Evolutionary conservation across 352 stramenopile genomes (phyloP).

Genomic region (Pythium vanterpoolii): DNA sequence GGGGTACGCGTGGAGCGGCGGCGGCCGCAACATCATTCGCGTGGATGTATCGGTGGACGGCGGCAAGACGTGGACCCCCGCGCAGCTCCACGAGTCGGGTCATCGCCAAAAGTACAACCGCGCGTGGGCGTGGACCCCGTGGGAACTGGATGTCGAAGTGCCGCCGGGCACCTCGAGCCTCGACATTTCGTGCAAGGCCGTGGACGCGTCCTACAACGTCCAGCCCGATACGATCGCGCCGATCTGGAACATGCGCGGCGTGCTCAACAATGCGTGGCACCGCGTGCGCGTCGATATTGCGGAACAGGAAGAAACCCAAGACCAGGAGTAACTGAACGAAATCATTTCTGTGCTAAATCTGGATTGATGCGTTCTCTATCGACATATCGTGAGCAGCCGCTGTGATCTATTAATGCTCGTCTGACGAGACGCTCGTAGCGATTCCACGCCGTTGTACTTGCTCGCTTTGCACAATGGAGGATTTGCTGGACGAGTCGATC

Average conservation of each 20-base stretch:
- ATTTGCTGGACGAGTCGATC: conserved; percentile 64
- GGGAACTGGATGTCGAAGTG: conserved; percentile 92
- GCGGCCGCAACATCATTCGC: conserved; percentile 93
- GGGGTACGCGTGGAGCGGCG: conserved; percentile 93
- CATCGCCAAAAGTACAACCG: conserved; percentile 87
- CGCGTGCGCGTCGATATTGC: conserved; percentile 67
- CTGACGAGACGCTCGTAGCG: too few relatives aligned
- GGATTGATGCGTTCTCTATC: conserved; percentile 21
- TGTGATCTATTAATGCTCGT: conserved; percentile 1
- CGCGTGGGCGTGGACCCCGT: conserved; percentile 96
- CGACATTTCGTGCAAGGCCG: conserved; percentile 92
- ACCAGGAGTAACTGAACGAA: conserved; percentile 28
- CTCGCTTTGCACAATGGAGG: conserved; percentile 44
- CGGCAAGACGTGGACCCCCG: conserved; percentile 91
- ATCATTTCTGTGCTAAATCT: conserved; percentile 19
- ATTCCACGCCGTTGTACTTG: background rate
- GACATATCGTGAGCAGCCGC: too few relatives aligned
- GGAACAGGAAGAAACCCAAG: conserved; percentile 14
- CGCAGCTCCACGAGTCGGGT: conserved; percentile 82
- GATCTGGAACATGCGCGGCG: conserved; percentile 97
- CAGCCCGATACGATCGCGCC: conserved; percentile 94
- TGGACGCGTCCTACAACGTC: conserved; percentile 95
- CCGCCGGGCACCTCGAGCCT: conserved; percentile 71
- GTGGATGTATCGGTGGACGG: conserved; percentile 95
- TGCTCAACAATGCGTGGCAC: conserved; percentile 97